These are phyloP conservation scores for Alternaria arbusti DNA, from an alignment of 2,329 filamentous ascomycete species.

Conservation along the genomic window DNA sequence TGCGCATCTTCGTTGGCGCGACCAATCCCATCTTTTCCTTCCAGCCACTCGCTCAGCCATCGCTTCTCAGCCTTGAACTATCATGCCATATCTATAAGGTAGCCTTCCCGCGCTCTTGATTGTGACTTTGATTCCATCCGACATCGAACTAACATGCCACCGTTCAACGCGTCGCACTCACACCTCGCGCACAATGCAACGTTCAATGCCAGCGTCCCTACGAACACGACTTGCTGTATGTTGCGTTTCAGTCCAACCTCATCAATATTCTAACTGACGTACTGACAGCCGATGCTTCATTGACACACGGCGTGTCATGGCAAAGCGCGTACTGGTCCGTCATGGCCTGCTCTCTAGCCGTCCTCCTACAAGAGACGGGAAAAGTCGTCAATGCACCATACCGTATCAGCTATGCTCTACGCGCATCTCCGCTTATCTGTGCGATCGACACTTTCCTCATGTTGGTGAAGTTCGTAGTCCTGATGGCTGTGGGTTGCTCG, in stretches of 20 bases:
- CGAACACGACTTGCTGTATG: no score
- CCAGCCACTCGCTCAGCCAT: background rate
- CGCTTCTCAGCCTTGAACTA: background rate
- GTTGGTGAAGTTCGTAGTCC: accelerated
- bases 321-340: background rate
- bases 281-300: no score
- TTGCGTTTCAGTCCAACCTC: no score
- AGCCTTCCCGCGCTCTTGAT: background rate
- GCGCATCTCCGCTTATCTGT: background rate
- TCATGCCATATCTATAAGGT: background rate
- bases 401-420: background rate
- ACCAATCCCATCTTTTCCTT: background rate
- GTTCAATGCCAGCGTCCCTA: background rate
- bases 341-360: background rate
- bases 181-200: background rate
- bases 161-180: background rate
- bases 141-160: background rate
- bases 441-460: accelerated
- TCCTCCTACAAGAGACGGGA: background rate
- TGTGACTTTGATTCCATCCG: no score
- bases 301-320: background rate
- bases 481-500: background rate
- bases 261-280: no score
- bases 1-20: background rate
- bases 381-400: background rate